Base-by-base conservation (phyloP, 441 rosid genomes). In the Populus hybrid region DNA sequence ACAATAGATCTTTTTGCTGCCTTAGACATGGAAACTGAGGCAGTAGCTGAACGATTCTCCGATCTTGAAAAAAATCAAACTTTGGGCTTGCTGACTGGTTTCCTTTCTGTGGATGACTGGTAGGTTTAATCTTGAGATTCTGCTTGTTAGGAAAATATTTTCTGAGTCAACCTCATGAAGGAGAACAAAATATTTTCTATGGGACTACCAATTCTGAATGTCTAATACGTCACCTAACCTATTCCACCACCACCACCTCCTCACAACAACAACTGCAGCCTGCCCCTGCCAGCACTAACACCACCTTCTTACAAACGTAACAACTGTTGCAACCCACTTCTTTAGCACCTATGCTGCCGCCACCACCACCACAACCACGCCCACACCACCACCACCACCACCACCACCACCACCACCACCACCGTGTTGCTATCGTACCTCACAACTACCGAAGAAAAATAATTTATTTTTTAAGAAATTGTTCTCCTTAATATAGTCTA, bases 81-180 rank as follows among this genome's bases (percentile, higher is more conserved):
- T 65, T 80, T 97, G 88, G 99, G 99, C 80, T 90, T 97, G 86
- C 97, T 97, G 46, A 84, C 81, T 81, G 99, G 99, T 77, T 97
- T 97, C 84, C 99, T 97, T 77, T 86, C 92, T 24, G 99, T 95
- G 76, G 98, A 94, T 81, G 99, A 95, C 82, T 97, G 99, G 99
- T 97, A 84, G 80, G 89, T 76, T 84, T 23, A 30, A 64, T 79
- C 67, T 40, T 28, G 59, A 67, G 34, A 26, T 23, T n/a, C 24
- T 26, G 40, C 12, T 74, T 65, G 57, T 63, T 1, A 5, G 12
- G 66, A 35, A 63, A 63, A 63, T 63, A 63, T 21, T n/a, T 21
- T 21, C 66, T 8, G 66, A 61, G 14, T 61, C 28, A 61, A 24
- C 66, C 66, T 21, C 28, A 23, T 21, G 28, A 24, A 21, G 28